Conservation (phyloP, 176 grass and related monocot genomes). For the Carex myosuroides region DNA sequence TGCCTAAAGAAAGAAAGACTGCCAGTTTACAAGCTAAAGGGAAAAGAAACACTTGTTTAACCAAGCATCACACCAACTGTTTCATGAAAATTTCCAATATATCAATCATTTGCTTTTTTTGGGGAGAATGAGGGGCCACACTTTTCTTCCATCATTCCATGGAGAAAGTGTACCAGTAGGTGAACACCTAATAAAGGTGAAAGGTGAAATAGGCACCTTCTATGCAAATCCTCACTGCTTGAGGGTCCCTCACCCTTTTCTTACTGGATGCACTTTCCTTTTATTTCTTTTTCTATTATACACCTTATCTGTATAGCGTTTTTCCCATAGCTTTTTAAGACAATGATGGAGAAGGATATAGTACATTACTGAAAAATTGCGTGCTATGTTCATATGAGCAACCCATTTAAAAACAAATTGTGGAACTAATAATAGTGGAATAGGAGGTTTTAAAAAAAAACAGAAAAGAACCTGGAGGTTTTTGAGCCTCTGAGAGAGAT, state of each 20-base stretch:
- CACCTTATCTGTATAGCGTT: not conserved
- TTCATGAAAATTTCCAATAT: not conserved
- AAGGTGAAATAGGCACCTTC: conserved; percentile 8
- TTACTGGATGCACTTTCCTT: not conserved
- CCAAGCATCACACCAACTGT: not conserved
- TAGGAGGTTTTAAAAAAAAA: not conserved
- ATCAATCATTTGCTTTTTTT: conserved; percentile 7
- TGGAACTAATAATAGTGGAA: conserved; percentile 23
- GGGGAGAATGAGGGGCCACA: not conserved
- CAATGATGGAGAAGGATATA: not conserved
- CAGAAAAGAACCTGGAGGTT: conserved; percentile 48
- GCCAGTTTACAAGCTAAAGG: not conserved
- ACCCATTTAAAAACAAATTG: not conserved
- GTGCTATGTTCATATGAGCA: not conserved
- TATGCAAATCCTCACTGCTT: not conserved
- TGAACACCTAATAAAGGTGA: conserved; percentile 11
- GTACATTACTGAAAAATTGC: not conserved
- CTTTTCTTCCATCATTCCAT: conserved; percentile 5
- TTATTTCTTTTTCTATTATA: not conserved
- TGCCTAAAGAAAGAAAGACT: conserved; percentile 7
- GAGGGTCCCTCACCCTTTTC: not conserved
- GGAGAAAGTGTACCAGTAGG: conserved; percentile 9
- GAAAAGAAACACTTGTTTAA: not conserved
- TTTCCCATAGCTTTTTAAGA: not conserved
- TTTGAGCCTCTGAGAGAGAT: conserved; percentile 66